phyloP scores from a whole-genome alignment of 495 filamentous ascomycete species.

The Penicillium salamii region DNA sequence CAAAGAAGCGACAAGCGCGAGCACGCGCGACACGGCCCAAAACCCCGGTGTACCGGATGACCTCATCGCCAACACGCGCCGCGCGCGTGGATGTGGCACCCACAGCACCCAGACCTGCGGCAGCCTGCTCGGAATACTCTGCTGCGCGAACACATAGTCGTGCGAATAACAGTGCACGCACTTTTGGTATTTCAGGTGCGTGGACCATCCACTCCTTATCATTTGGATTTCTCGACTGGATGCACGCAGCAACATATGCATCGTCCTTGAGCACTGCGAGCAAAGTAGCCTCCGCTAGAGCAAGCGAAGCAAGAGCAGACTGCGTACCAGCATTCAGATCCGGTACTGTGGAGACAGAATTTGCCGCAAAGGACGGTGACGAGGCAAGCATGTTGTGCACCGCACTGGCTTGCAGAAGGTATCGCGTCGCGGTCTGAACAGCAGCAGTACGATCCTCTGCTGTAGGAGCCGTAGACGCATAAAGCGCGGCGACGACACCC shows the following conservation, averaged over 20 bases:
- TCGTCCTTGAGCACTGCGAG: constrained; percentile 90
- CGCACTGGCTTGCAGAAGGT: constrained; percentile 75
- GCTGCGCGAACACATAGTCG: constrained; percentile 74
- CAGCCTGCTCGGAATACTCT: constrained; percentile 52
- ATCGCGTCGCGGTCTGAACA: constrained; percentile 70
- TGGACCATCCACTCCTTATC: constrained; percentile 93
- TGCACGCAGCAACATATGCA: constrained; percentile 76
- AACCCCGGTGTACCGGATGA: constrained; percentile 71
- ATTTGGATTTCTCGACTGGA: constrained; percentile 71
- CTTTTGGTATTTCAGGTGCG: constrained; percentile 79
- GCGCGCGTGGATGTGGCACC: constrained; percentile 25
- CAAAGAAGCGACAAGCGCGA: constrained; percentile 86
- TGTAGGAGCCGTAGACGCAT: constrained; percentile 58
- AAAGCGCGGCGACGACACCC: constrained; percentile 49
- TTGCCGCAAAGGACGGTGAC: constrained; percentile 24
- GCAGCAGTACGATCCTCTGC: constrained; percentile 63
- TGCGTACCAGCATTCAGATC: constrained; percentile 67
- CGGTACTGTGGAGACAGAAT: constrained; percentile 17
- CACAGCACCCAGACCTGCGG: constrained; percentile 42
- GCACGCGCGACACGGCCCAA: constrained; percentile 69
- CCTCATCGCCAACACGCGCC: constrained; percentile 49
- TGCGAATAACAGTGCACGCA: constrained; percentile 82
- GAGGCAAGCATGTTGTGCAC: constrained; percentile 66
- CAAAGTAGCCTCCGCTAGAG: constrained; percentile 83
- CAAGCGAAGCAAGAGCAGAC: constrained; percentile 68